These are phyloP conservation scores for Pestalotiopsis sp. DNA, from an alignment of 2,329 filamentous ascomycete species.

Conservation along the genomic window DNA sequence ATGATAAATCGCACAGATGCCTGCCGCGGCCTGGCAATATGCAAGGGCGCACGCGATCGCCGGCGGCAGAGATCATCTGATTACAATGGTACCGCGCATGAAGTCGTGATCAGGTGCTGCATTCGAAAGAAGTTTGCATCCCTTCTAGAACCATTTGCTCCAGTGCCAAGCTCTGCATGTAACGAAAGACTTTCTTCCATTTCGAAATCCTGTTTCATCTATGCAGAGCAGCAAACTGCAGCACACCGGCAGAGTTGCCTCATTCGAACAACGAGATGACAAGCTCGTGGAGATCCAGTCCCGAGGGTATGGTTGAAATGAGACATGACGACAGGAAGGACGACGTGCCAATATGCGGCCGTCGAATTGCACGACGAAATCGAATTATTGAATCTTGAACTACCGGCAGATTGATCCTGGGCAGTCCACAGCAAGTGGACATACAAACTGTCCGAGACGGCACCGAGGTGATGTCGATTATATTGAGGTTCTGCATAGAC, in stretches of 20 bases:
- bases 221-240: not conserved
- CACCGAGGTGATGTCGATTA: too few species aligned
- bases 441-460: too few species aligned
- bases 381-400: not conserved
- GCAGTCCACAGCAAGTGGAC: too few species aligned
- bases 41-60: not conserved
- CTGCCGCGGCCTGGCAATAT: not conserved
- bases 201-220: not conserved
- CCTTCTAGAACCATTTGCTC: not conserved
- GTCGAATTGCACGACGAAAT: not conserved
- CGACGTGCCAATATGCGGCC: not conserved
- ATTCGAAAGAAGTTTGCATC: not conserved
- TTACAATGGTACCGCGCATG: not conserved
- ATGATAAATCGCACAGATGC: not conserved
- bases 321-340: not conserved
- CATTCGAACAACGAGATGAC: not conserved
- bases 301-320: not conserved
- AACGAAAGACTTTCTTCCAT: not conserved
- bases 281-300: not conserved
- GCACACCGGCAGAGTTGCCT: not conserved
- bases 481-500: not conserved
- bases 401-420: not conserved
- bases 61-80: not conserved
- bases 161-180: not conserved
- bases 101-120: not conserved